A percentile compares a stretch with the other conserved stretches of the same genome.
Conservation (phyloP, 2,329 filamentous ascomycete genomes). For the Alternaria panax region DNA sequence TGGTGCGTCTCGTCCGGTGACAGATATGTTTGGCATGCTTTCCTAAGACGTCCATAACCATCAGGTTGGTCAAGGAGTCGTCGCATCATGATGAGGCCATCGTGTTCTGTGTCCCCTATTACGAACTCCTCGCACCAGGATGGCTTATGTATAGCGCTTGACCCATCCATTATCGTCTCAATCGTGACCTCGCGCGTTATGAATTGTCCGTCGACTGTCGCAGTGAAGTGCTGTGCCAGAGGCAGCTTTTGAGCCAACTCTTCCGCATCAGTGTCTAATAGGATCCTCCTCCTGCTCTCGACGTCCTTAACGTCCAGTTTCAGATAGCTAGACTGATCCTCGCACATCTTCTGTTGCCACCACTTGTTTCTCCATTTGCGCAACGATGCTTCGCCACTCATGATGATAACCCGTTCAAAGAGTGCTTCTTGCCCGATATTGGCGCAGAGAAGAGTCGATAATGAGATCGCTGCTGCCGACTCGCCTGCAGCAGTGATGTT, state of each 20-base stretch:
- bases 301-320: slow-evolving; percentile 20
- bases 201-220: slow-evolving; percentile 33
- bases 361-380: slow-evolving; percentile 34
- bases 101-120: slow-evolving; percentile 57
- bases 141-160: slow-evolving; percentile 44
- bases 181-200: slow-evolving; percentile 30
- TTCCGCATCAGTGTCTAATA: slow-evolving; percentile 29
- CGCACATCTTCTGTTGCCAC: slow-evolving; percentile 40
- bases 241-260: slow-evolving; percentile 32
- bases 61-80: slow-evolving; percentile 43
- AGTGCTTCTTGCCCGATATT: slow-evolving; percentile 31
- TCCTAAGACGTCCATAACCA: slow-evolving; percentile 19
- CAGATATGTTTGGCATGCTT: slow-evolving; percentile 26
- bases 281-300: slow-evolving; percentile 16
- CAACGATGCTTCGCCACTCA: slow-evolving; percentile 42
- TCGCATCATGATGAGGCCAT: slow-evolving; percentile 44
- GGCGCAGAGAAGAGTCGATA: slow-evolving; percentile 39
- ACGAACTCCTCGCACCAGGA: slow-evolving; percentile 57
- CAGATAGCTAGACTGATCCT: slow-evolving; percentile 31
- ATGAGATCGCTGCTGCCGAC: slow-evolving; percentile 54
- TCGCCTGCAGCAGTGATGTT: slow-evolving; percentile 55
- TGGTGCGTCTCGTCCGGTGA: slow-evolving; percentile 23
- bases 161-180: slow-evolving; percentile 22
- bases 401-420: slow-evolving; percentile 40
- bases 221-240: slow-evolving; percentile 36